Evolutionary conservation across 768 basidiomycete genomes (phyloP).

Genomic region (Lenzites betulinus): DNA sequence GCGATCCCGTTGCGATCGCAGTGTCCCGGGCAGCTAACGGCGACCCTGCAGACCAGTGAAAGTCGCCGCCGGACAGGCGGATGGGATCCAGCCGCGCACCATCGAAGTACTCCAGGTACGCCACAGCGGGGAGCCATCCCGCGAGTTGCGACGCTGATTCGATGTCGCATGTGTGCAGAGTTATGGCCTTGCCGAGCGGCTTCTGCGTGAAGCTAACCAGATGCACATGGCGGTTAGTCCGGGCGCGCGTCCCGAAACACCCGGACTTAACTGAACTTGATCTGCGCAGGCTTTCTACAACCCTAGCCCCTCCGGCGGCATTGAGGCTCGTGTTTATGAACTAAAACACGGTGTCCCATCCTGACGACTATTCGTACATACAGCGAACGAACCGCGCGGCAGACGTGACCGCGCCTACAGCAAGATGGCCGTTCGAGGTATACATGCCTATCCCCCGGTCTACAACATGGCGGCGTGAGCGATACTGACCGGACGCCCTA

Average conservation of each 20-base stretch:
- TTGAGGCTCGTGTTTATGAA: conserved; percentile 43
- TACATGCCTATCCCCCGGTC: not conserved
- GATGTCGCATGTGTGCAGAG: conserved; percentile 47
- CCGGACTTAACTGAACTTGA: not conserved
- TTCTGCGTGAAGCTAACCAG: conserved; percentile 67
- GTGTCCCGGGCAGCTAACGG: conserved; percentile 21
- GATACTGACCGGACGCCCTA: conserved; percentile 26
- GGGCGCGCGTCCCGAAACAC: not conserved
- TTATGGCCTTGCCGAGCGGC: conserved; percentile 70
- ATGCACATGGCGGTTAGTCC: conserved; percentile 66
- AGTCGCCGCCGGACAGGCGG: conserved; percentile 54
- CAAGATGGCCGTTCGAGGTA: conserved; percentile 76
- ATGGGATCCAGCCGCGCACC: conserved; percentile 58
- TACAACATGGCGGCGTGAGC: not conserved
- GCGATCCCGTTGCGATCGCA: not conserved
- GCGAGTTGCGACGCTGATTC: no score
- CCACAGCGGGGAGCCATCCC: no score
- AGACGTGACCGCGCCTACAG: conserved; percentile 64
- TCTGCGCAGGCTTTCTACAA: conserved; percentile 71
- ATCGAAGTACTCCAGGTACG: conserved; percentile 55
- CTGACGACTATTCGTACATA: not conserved
- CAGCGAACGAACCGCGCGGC: conserved; percentile 66
- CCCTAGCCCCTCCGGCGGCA: conserved; percentile 59
- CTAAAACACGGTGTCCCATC: no score
- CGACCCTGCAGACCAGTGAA: conserved; percentile 36